These are phyloP conservation scores for Triticum monococcum DNA, from an alignment of 176 grass and related monocot genomes.

Conservation along the genomic window DNA sequence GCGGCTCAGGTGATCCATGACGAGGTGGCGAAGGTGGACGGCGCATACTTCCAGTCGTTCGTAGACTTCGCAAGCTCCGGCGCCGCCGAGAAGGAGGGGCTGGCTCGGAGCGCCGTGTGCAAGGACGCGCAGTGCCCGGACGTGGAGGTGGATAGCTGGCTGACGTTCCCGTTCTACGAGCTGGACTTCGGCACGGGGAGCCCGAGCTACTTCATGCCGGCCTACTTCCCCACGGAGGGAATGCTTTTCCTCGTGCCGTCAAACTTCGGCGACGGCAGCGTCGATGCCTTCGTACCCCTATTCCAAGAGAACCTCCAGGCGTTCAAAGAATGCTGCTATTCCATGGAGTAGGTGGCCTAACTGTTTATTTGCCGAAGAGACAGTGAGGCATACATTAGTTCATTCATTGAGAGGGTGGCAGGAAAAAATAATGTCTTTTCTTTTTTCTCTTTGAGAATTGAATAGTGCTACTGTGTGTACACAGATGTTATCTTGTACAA, in stretches of 20 bases:
- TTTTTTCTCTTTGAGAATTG: not conserved
- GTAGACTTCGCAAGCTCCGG: slow-evolving; percentile 69
- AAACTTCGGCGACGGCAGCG: slow-evolving; percentile 63
- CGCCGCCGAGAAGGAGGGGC: slow-evolving; percentile 34
- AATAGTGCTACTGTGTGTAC: no score
- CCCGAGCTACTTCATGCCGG: slow-evolving; percentile 77
- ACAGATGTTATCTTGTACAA: no score
- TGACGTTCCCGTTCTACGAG: slow-evolving; percentile 71
- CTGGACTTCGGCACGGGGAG: slow-evolving; percentile 68
- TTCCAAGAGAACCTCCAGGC: slow-evolving; percentile 58
- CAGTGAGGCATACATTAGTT: not conserved
- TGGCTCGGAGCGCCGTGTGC: slow-evolving; percentile 36
- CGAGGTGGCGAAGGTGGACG: slow-evolving; percentile 51
- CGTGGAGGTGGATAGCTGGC: slow-evolving; percentile 80
- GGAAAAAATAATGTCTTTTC: not conserved
- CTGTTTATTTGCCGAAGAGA: not conserved
- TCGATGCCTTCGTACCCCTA: slow-evolving; percentile 69
- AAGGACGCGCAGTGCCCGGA: slow-evolving; percentile 59
- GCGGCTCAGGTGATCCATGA: slow-evolving; percentile 60
- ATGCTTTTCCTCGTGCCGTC: slow-evolving; percentile 63
- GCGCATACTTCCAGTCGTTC: slow-evolving; percentile 73
- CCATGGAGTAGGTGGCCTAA: slow-evolving; percentile 33
- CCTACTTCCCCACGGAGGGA: slow-evolving; percentile 66
- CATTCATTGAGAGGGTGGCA: not conserved
- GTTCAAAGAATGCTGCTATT: slow-evolving; percentile 64